Evolutionary conservation across 495 filamentous ascomycete species (phyloP).

Genomic region (Neurospora sp.): DNA sequence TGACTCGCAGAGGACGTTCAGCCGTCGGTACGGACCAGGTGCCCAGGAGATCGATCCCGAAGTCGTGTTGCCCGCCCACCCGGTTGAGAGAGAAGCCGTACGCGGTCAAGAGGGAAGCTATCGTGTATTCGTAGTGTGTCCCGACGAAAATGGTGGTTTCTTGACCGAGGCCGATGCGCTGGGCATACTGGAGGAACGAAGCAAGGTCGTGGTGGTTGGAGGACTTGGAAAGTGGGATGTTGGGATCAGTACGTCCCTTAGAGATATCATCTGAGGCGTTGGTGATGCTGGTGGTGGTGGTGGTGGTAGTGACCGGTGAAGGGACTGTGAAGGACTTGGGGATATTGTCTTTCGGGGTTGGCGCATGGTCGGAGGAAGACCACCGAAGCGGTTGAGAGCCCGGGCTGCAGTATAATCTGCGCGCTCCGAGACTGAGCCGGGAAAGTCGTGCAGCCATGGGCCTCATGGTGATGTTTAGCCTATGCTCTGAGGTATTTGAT

Average conservation of each 20-base stretch:
- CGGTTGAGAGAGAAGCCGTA: slow-evolving; percentile 60
- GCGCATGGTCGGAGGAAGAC: not conserved
- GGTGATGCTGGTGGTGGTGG: not conserved
- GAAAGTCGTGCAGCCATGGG: not conserved
- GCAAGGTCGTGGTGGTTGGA: slow-evolving; percentile 54
- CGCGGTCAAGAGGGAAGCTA: slow-evolving; percentile 47
- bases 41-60: slow-evolving; percentile 77
- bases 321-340: not conserved
- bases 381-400: not conserved
- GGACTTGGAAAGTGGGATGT: slow-evolving; percentile 27
- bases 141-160: slow-evolving; percentile 49
- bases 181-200: slow-evolving; percentile 64
- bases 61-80: slow-evolving; percentile 64
- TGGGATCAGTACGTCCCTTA: not conserved
- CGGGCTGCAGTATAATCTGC: not conserved
- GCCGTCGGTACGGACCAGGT: slow-evolving; percentile 50
- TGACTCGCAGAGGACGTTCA: slow-evolving; percentile 44
- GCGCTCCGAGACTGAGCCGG: not conserved
- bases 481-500: not conserved
- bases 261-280: not conserved
- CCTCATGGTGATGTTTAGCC: not conserved
- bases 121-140: slow-evolving; percentile 65
- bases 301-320: not conserved
- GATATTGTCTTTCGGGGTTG: not conserved
- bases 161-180: slow-evolving; percentile 40